Conservation (phyloP, 1,284 basidiomycete genomes). For the Gymnopus androsaceus region DNA sequence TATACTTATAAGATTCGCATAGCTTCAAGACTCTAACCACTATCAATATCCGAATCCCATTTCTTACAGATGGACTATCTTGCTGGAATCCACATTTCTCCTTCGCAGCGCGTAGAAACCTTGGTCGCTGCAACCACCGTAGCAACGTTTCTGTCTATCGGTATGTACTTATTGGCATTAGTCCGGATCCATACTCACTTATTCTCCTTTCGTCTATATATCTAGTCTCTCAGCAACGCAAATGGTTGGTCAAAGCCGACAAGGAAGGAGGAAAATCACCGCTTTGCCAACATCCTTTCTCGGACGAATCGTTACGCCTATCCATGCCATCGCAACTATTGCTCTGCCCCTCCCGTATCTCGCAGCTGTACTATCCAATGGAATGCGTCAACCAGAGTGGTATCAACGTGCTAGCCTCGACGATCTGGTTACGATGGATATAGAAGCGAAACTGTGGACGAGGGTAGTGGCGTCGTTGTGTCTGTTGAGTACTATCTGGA, state of each 20-base stretch:
- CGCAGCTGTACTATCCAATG: constrained; percentile 26
- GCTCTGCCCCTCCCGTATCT: constrained; percentile 29
- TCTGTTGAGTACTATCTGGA: neutral
- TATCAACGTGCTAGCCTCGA: constrained; percentile 26
- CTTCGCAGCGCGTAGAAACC: constrained; percentile 31
- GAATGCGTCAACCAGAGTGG: constrained; percentile 35
- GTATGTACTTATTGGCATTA: too few species aligned
- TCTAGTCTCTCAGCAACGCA: constrained; percentile 20
- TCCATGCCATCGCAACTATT: constrained; percentile 27
- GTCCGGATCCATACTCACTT: neutral
- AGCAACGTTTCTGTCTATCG: too few species aligned
- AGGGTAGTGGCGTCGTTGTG: constrained; percentile 10
- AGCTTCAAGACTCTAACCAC: too few species aligned
- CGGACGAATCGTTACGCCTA: constrained; percentile 29
- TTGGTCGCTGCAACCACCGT: constrained; percentile 28
- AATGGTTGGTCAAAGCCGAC: constrained; percentile 8
- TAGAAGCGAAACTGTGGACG: neutral
- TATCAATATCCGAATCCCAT: too few species aligned
- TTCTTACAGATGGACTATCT: constrained; percentile 3
- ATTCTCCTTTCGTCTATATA: neutral
- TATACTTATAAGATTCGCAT: too few species aligned
- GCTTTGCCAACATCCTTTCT: constrained; percentile 20
- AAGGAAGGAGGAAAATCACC: constrained; percentile 23
- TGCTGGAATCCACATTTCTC: constrained; percentile 15
- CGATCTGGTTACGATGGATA: neutral